These are phyloP conservation scores for Hericium erinaceus DNA, from an alignment of 768 basidiomycete species.

Conservation along the genomic window DNA sequence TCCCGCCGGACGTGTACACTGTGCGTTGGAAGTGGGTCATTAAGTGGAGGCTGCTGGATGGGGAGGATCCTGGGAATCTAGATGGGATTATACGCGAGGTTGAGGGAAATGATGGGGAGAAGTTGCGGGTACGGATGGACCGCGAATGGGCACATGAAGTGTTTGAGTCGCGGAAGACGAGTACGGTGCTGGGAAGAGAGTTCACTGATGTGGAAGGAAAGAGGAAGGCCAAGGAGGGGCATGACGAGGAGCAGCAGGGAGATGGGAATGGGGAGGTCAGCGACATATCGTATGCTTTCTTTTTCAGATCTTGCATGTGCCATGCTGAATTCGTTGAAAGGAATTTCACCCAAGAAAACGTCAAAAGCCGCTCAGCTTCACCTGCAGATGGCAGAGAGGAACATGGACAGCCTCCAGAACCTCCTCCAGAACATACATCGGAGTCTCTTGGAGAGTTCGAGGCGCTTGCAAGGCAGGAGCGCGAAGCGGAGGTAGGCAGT, in stretches of 20 bases:
- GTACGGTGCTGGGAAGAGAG: constrained; percentile 6
- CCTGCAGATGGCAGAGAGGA: background rate
- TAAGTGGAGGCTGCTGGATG: constrained; percentile 4
- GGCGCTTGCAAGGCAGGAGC: background rate
- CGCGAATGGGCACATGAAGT: constrained; percentile 12
- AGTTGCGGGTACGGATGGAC: constrained; percentile 4
- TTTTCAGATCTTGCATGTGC: background rate
- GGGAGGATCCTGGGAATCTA: constrained; percentile 1
- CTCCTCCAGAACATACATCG: background rate
- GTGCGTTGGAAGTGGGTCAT: constrained; percentile 11
- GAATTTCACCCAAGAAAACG: background rate
- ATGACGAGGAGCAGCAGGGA: background rate
- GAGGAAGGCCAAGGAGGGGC: background rate
- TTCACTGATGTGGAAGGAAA: background rate
- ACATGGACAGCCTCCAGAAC: background rate
- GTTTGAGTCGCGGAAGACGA: constrained; percentile 5
- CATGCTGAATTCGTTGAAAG: background rate
- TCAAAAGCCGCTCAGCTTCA: background rate
- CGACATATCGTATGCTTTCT: background rate
- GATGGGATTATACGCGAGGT: background rate
- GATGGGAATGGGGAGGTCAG: background rate
- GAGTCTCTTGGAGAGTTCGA: constrained; percentile 3
- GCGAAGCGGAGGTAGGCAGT: background rate
- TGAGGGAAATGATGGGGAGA: constrained; percentile 2
- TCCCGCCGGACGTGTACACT: constrained; percentile 30